Conservation (phyloP, 176 grass and related monocot species). For the Rhynchospora breviuscula region DNA sequence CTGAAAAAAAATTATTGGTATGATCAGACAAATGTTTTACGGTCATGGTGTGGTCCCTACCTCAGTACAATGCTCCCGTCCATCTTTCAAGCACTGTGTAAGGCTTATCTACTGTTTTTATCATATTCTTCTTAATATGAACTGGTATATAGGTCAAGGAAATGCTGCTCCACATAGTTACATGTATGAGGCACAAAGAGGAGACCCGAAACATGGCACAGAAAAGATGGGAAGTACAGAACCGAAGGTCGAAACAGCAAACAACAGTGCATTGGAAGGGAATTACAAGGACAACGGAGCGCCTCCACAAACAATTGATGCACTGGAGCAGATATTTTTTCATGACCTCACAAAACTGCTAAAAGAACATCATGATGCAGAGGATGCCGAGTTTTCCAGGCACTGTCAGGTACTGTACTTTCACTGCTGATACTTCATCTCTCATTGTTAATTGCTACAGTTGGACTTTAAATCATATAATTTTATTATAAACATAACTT, state of each 20-base stretch:
- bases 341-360: conserved; percentile 60
- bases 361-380: conserved; percentile 77
- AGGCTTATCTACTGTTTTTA: background rate
- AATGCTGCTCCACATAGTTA: conserved; percentile 55
- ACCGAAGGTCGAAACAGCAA: conserved; percentile 33
- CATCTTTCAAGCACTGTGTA: background rate
- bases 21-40: background rate
- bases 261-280: conserved; percentile 27
- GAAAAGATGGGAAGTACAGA: conserved; percentile 55
- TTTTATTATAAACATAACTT: background rate
- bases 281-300: conserved; percentile 36
- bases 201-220: conserved; percentile 53
- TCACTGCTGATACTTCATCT: background rate
- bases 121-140: conserved; percentile 54
- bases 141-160: conserved; percentile 54
- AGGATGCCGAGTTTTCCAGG: conserved; percentile 75
- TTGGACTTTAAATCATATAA: conserved; percentile 1
- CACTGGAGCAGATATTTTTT: conserved; percentile 77
- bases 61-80: background rate
- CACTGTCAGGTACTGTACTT: conserved; percentile 68
- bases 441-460: background rate
- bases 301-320: conserved; percentile 69
- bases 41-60: background rate
- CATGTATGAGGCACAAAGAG: conserved; percentile 68
- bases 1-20: background rate